Conservation (phyloP, 805 yeast species). For the Starmerella cellae region DNA sequence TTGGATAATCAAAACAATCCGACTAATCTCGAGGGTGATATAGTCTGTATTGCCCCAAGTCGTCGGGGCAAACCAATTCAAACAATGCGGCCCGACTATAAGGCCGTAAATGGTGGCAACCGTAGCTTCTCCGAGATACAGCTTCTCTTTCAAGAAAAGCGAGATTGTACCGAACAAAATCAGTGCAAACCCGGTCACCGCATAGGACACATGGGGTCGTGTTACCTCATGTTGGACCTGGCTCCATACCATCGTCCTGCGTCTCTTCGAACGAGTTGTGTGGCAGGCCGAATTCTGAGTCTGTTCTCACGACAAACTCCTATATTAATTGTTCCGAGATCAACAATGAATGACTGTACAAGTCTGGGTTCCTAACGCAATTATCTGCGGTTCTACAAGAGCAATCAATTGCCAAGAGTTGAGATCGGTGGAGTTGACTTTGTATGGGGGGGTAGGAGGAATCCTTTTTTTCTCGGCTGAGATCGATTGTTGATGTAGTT, state of each 20-base stretch:
- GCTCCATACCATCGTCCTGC: constrained; percentile 19
- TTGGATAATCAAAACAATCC: constrained; percentile 74
- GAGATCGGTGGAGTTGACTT: too few relatives aligned
- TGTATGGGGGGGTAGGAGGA: too few relatives aligned
- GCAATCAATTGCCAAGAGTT: too few relatives aligned
- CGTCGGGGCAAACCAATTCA: constrained; percentile 70
- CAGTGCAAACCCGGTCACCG: constrained; percentile 71
- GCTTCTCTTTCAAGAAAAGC: constrained; percentile 63
- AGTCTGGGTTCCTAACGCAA: too few relatives aligned
- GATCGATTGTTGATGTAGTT: too few relatives aligned
- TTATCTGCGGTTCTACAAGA: too few relatives aligned
- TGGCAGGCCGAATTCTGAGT: too few relatives aligned
- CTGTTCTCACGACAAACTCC: too few relatives aligned
- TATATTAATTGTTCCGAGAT: too few relatives aligned
- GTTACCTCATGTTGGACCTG: constrained; percentile 31
- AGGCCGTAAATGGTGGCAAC: constrained; percentile 77
- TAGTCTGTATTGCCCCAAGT: constrained; percentile 77
- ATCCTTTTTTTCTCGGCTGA: too few relatives aligned
- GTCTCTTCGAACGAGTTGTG: too few relatives aligned
- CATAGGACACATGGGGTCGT: constrained; percentile 74
- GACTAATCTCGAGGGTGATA: constrained; percentile 68
- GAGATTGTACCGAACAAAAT: constrained; percentile 71
- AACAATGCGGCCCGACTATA: constrained; percentile 76
- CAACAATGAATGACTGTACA: too few relatives aligned
- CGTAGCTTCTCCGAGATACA: constrained; percentile 84